Evolutionary conservation across 768 basidiomycete genomes (phyloP).

Genomic region (Holtermannia corniformis): DNA sequence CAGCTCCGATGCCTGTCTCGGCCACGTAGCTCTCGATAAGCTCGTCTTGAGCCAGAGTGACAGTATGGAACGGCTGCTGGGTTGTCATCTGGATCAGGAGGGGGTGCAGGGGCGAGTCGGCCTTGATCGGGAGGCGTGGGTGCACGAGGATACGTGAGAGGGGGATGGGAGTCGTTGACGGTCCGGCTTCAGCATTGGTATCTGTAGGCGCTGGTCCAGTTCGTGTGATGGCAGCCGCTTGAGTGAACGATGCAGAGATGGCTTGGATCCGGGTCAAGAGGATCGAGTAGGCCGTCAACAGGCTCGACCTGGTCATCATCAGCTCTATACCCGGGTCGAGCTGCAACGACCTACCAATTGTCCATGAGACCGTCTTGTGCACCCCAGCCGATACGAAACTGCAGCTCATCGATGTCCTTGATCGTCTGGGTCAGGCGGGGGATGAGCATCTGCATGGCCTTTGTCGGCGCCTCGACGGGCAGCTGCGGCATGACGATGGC

Average conservation of each 20-base stretch:
- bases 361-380: constrained; percentile 25
- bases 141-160: constrained; percentile 11
- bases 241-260: constrained; percentile 1
- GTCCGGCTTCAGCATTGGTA: not conserved
- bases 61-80: constrained; percentile 12
- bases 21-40: constrained; percentile 1
- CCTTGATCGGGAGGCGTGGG: not conserved
- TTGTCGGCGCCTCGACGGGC: constrained; percentile 14
- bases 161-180: not conserved
- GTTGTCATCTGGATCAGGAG: constrained; percentile 26
- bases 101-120: constrained; percentile 3
- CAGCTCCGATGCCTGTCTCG: constrained; percentile 1
- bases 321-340: not conserved
- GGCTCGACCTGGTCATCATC: constrained; percentile 17
- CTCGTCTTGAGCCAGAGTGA: constrained; percentile 2
- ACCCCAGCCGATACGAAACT: constrained; percentile 16
- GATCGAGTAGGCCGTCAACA: constrained; percentile 26
- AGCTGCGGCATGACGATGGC: constrained; percentile 9
- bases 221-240: not conserved
- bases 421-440: constrained; percentile 30
- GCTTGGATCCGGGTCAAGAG: constrained; percentile 23
- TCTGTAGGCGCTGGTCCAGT: not conserved
- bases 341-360: constrained; percentile 20
- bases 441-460: constrained; percentile 22
- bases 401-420: constrained; percentile 31